phyloP scores from a whole-genome alignment of 2,329 filamentous ascomycete genomes.

The Colletotrichum lindemuthianum region DNA sequence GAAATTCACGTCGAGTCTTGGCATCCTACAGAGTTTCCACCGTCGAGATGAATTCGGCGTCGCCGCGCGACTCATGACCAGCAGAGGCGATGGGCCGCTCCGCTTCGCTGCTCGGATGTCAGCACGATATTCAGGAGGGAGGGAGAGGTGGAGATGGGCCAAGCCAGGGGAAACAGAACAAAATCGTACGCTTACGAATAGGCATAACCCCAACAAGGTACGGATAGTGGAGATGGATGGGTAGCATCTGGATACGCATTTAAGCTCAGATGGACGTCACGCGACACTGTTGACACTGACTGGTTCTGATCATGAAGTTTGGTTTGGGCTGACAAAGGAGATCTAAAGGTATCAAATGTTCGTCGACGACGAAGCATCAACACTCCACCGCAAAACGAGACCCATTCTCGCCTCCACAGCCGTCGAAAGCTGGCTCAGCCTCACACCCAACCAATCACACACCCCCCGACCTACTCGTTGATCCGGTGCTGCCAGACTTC shows the following conservation, averaged over 20 bases:
- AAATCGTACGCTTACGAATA: neutral
- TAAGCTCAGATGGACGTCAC: conserved; percentile 20
- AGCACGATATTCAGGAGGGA: conserved; percentile 10
- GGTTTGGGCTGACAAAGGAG: neutral
- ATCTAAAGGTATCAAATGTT: conserved; percentile 26
- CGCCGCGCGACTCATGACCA: conserved; percentile 26
- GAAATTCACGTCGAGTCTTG: conserved; percentile 12
- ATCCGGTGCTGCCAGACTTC: conserved; percentile 58
- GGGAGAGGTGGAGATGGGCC: conserved; percentile 21
- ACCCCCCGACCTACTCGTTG: conserved; percentile 45
- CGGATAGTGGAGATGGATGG: conserved; percentile 6
- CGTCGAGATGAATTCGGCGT: conserved; percentile 14
- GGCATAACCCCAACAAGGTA: conserved; percentile 10
- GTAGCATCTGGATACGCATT: neutral
- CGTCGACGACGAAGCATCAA: neutral
- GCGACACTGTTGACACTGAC: neutral
- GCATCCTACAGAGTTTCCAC: neutral
- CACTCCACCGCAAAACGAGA: neutral
- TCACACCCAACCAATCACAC: neutral
- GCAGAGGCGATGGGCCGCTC: neutral
- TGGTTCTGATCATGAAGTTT: neutral
- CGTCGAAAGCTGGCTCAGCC: neutral
- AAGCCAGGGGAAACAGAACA: neutral
- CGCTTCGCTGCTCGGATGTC: neutral
- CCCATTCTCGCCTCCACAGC: neutral